Percentiles rank a stretch among this genome's conserved stretches.
These are phyloP conservation scores for Rhizopus sp. DNA, from an alignment of 371 early-diverging fungal species.

Conservation along the genomic window DNA sequence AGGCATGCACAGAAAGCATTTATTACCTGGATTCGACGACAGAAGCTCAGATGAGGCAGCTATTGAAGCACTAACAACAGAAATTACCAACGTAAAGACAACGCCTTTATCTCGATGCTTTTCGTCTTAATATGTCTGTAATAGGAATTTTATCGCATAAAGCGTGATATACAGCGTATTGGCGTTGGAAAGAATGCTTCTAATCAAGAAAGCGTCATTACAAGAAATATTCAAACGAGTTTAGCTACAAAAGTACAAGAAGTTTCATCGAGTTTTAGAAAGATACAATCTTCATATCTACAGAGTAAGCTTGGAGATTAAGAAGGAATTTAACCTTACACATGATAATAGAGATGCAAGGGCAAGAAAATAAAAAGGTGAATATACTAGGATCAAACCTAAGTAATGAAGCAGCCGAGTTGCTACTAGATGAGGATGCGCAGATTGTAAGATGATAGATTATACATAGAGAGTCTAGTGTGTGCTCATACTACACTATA, in stretches of 20 bases:
- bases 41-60: constrained; percentile 79
- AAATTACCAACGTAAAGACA: constrained; percentile 76
- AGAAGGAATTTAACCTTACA: neutral
- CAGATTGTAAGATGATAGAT: constrained; percentile 34
- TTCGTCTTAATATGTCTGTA: neutral
- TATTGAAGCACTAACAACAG: constrained; percentile 79
- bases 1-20: constrained; percentile 84
- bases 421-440: constrained; percentile 50
- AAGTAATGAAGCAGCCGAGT: constrained; percentile 49
- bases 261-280: constrained; percentile 78
- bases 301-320: constrained; percentile 61
- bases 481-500: constrained; percentile 19
- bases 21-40: constrained; percentile 95
- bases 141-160: constrained; percentile 84
- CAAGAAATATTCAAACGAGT: constrained; percentile 86
- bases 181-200: constrained; percentile 51
- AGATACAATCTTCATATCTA: constrained; percentile 85
- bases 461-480: neutral
- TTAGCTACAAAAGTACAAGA: constrained; percentile 91
- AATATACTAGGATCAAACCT: constrained; percentile 42
- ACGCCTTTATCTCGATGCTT: neutral
- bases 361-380: constrained; percentile 50
- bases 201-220: constrained; percentile 71
- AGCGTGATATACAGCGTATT: constrained; percentile 79
- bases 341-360: constrained; percentile 36